These are phyloP conservation scores for Rubia occidens DNA, from an alignment of 305 asterid genomes.

Conservation along the genomic window DNA sequence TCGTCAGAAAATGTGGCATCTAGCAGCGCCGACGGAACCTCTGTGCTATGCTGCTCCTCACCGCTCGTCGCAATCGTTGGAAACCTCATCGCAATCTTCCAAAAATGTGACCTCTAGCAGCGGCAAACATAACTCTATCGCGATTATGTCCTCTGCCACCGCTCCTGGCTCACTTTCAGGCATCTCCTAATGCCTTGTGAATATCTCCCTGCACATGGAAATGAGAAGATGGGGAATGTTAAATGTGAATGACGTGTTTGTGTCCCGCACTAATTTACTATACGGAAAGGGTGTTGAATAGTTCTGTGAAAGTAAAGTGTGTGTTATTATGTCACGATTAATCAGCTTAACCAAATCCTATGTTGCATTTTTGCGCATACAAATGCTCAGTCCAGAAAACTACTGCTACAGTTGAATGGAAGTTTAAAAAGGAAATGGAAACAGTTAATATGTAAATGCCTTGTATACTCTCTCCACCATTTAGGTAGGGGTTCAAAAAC, in stretches of 20 bases:
- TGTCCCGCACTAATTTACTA: too few relatives aligned
- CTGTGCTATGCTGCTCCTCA: too few relatives aligned
- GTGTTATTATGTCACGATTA: neutral
- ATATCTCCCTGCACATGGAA: conserved; percentile 48
- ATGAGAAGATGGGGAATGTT: conserved; percentile 1
- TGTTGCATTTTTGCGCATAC: neutral
- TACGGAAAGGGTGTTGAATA: neutral
- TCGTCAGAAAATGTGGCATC: too few relatives aligned
- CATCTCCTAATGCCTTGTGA: conserved; percentile 54
- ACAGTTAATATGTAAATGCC: too few relatives aligned
- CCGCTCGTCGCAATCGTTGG: too few relatives aligned
- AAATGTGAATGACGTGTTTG: neutral
- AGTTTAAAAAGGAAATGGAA: neutral
- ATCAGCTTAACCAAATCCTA: neutral
- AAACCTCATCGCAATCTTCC: too few relatives aligned
- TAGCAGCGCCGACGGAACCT: too few relatives aligned
- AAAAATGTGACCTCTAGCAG: too few relatives aligned
- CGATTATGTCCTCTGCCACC: too few relatives aligned
- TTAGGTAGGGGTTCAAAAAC: too few relatives aligned
- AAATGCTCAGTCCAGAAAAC: neutral
- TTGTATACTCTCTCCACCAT: too few relatives aligned
- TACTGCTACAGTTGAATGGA: neutral
- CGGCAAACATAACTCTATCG: too few relatives aligned
- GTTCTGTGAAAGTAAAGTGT: neutral
- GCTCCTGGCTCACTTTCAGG: conserved; percentile 28